phyloP scores from a whole-genome alignment of 163 green algal species.

The Chlorella variabilis region DNA sequence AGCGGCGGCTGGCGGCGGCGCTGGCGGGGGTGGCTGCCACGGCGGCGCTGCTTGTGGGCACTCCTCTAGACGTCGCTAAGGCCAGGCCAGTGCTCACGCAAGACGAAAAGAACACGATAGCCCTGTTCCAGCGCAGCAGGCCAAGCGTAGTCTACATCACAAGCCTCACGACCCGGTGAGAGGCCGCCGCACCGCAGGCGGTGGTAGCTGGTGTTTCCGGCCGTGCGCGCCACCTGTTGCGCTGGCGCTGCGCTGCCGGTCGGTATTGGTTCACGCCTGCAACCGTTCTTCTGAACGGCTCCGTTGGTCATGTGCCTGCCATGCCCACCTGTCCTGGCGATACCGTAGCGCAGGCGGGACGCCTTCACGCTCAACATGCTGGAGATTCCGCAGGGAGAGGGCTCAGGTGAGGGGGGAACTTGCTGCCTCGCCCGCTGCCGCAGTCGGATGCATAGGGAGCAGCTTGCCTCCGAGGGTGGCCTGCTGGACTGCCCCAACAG shows the following conservation, averaged over 20 bases:
- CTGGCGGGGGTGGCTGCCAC: slow-evolving; percentile 5
- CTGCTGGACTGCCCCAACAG: too few relatives aligned
- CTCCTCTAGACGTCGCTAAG: slow-evolving; percentile 1
- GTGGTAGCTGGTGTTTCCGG: too few relatives aligned
- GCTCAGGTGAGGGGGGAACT: background rate
- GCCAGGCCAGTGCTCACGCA: slow-evolving; percentile 15
- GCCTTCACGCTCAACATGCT: slow-evolving; percentile 86
- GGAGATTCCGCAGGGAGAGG: slow-evolving; percentile 76
- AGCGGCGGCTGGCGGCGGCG: background rate
- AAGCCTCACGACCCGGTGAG: slow-evolving; percentile 46
- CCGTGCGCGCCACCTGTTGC: too few relatives aligned
- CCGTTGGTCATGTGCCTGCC: too few relatives aligned
- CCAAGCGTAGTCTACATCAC: slow-evolving; percentile 63
- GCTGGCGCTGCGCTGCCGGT: too few relatives aligned
- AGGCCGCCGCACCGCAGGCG: too few relatives aligned
- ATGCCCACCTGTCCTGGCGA: too few relatives aligned
- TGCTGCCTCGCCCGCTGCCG: too few relatives aligned
- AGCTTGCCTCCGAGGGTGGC: too few relatives aligned
- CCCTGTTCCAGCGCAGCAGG: slow-evolving; percentile 56
- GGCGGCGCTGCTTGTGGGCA: slow-evolving; percentile 15
- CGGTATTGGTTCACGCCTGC: background rate
- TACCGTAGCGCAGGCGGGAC: slow-evolving; percentile 86
- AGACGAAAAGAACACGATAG: slow-evolving; percentile 54
- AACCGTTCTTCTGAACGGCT: too few relatives aligned
- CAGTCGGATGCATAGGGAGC: too few relatives aligned